These are phyloP conservation scores for Apophysomyces trapeziformis DNA, from an alignment of 371 early-diverging fungal species.

Conservation along the genomic window DNA sequence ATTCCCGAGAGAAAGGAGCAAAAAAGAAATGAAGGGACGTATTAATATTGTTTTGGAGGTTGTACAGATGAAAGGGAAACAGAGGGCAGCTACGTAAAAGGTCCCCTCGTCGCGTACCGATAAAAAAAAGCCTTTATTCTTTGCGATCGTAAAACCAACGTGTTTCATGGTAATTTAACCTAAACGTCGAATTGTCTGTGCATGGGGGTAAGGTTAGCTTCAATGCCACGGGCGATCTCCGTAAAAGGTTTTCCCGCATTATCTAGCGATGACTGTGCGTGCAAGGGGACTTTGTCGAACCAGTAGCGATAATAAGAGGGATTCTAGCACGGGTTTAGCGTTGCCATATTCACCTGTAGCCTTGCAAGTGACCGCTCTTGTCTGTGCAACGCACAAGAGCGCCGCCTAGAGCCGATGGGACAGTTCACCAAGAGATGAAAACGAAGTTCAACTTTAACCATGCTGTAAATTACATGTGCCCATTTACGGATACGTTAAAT, in stretches of 20 bases:
- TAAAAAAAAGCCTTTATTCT: background rate
- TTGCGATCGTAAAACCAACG: slow-evolving; percentile 11
- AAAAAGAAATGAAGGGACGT: background rate
- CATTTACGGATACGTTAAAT: no score
- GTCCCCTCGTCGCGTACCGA: background rate
- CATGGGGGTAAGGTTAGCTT: slow-evolving; percentile 9
- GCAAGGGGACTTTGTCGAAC: slow-evolving; percentile 11
- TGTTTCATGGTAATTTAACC: slow-evolving; percentile 8
- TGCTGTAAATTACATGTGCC: background rate
- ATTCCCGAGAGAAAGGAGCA: background rate
- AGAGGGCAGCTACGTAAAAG: background rate
- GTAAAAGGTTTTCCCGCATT: slow-evolving; percentile 4
- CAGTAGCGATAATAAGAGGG: slow-evolving; percentile 4
- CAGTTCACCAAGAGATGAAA: background rate
- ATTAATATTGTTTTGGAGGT: slow-evolving; percentile 6
- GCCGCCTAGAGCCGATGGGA: slow-evolving; percentile 7
- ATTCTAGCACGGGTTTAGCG: slow-evolving; percentile 6
- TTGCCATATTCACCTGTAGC: slow-evolving; percentile 2
- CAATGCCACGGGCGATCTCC: slow-evolving; percentile 1
- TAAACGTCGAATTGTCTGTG: background rate
- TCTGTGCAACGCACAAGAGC: slow-evolving; percentile 5
- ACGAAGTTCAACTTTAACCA: slow-evolving; percentile 6
- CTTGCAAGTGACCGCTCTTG: slow-evolving; percentile 1
- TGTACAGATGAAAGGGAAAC: background rate
- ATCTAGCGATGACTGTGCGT: slow-evolving; percentile 7